Base-by-base conservation (phyloP, 148 eudicot species). In the Silene latifolia region DNA sequence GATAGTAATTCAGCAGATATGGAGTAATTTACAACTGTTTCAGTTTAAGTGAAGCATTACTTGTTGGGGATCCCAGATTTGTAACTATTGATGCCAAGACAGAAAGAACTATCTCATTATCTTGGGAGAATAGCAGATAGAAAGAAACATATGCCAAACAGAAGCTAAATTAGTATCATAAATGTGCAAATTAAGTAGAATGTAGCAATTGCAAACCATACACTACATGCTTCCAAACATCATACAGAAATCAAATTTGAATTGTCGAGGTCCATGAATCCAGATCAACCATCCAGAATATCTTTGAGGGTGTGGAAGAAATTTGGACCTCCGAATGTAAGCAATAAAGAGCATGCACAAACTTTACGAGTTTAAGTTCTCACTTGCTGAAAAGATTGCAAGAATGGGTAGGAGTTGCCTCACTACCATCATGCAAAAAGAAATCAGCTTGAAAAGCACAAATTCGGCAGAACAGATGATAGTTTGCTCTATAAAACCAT, bases 171-270 rank as follows among this genome's bases (percentile, higher is more conserved):
- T 63, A 24, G 42, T 24, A 69, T 9, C 35, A 9, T 2, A 57
- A 21, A 32, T 46, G 1, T 69, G 39, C 35, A 17, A 15, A 70
- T 39, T 24, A 35, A 44, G 29, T n/a, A 29, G 7, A 25, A 9
- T 25, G 23, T 32, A 1, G 61, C n/a, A 35, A 15, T 61, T 61
- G 68, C 42, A 14, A 54, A 65, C 39, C 24, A 74, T 27, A 63
- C 60, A 64, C 53, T 59, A 54, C 19, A 68, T 15, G 47, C 54
- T 35, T 67, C 27, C 44, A n/a, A 72, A 76, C 57, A 59, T 10
- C 59, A 62, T 47, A 9, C 8, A 63, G 4, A 25, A 7, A 19
- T 39, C 35, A 19, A 46, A 62, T 18, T 53, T n/a, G 18, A 51
- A 63, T 1, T 27, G 9, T 27, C 58, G 69, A 60, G 79, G 67